Conservation (phyloP, 176 grass and related monocot genomes). For the Elymus sibiricus region DNA sequence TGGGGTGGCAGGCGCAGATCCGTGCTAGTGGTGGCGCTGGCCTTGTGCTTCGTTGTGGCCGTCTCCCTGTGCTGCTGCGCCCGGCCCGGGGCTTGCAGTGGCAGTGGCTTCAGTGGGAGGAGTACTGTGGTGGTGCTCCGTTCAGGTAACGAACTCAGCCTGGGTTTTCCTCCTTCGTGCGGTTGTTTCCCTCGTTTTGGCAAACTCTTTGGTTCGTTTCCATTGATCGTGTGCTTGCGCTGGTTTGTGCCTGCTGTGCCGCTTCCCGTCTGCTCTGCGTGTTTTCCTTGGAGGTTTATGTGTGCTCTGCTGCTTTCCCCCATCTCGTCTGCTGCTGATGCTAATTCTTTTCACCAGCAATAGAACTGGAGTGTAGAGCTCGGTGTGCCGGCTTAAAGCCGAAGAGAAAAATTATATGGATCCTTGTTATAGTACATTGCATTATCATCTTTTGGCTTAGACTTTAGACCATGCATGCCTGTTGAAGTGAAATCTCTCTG, state of each 20-base stretch:
- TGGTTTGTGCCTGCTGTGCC: background rate
- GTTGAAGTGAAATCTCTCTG: background rate
- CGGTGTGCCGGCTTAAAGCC: background rate
- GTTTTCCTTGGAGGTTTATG: background rate
- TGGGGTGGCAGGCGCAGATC: constrained; percentile 22
- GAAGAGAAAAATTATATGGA: no score
- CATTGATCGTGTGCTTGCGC: no score
- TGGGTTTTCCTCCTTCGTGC: background rate
- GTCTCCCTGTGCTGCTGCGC: constrained; percentile 33
- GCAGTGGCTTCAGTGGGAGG: background rate
- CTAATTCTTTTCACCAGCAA: background rate
- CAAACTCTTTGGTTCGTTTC: background rate
- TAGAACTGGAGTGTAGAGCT: background rate
- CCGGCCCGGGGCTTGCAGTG: background rate
- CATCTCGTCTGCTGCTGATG: background rate
- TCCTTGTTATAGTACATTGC: background rate
- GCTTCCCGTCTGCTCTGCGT: background rate
- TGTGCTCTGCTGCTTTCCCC: background rate
- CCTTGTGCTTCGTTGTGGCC: constrained; percentile 21
- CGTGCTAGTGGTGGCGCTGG: constrained; percentile 18
- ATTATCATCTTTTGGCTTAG: background rate
- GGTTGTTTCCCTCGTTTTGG: background rate
- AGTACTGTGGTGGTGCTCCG: background rate
- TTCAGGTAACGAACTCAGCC: constrained; percentile 38
- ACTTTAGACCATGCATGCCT: background rate